Evolutionary conservation across 2,329 filamentous ascomycete species (phyloP), one percentile per base, ranked within the genome.

Genomic region (Curvularia hawaiiensis): DNA sequence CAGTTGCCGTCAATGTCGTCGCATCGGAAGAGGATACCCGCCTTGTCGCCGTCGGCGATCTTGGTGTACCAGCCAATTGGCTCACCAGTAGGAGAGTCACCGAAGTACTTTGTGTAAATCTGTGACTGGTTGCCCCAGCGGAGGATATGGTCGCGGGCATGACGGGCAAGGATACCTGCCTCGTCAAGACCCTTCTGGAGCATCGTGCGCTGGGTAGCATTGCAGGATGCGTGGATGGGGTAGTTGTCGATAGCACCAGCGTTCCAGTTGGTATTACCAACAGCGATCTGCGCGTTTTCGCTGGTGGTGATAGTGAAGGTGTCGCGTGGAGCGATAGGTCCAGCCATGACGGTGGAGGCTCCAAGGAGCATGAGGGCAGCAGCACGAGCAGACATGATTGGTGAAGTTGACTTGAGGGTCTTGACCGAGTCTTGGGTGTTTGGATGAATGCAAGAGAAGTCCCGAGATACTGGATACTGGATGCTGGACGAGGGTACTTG

Each of bases 1-100:
- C 88, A 90, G 76, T 90, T 90, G 20, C 80, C 77, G 64, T 90
- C 88, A 0, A 85, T 82, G 62, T 90, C 85, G 59, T 91, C 88
- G 64, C 88, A 90, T 20, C 88, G 84, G 79, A 90, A 90, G 18
- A 86, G 69, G 45, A 88, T 79, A 26, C 78, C 80, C 0, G 77
- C 77, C 67, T 84, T 85, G 73, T 89, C 82, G 1, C 81, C 85
- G 43, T 80, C 80, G 64, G 84, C 78, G 31, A 90, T 78, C 56
- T 84, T 82, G 52, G 88, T 84, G 63, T 82, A 88, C 79, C 85
- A 87, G 4, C 88, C 88, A 41, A 87, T 79, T 3, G 84, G 82
- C 60, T 83, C 80, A 22, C 82, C 82, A 2, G 86, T 85, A 4
- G 85, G 79, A 1, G 79, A 79, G 51, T 84, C 80, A 45, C 88